Percentiles rank a stretch among this genome's conserved stretches.
Evolutionary conservation across 768 basidiomycete genomes (phyloP).

Genomic region (Amanita polypyramis): DNA sequence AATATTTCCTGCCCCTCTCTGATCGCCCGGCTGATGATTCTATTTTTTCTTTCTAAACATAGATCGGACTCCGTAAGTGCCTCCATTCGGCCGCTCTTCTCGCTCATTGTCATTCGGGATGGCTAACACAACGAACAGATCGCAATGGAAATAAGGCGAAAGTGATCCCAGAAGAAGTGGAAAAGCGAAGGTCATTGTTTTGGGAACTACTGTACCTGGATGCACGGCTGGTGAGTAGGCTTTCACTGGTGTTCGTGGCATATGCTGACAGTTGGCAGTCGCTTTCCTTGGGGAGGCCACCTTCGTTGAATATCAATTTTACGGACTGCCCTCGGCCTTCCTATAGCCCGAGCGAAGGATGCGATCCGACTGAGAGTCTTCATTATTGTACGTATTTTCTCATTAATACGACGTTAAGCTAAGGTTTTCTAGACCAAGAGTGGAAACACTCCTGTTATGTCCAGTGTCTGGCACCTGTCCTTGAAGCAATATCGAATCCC

Average conservation of each 20-base stretch:
- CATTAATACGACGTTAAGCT: background rate
- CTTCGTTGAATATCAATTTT: conserved; percentile 50
- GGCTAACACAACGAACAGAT: conserved; percentile 27
- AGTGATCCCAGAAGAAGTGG: conserved; percentile 60
- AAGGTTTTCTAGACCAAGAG: conserved; percentile 39
- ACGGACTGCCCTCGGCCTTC: conserved; percentile 46
- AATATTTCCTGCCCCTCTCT: background rate
- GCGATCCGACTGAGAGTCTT: conserved; percentile 25
- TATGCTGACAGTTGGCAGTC: conserved; percentile 29
- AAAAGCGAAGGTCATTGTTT: conserved; percentile 56
- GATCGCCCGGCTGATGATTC: conserved; percentile 1
- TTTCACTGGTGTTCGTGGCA: conserved; percentile 12
- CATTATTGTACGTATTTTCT: conserved; percentile 29
- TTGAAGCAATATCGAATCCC: conserved; percentile 47
- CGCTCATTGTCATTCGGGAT: conserved; percentile 3
- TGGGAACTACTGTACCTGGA: conserved; percentile 66
- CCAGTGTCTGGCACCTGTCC: conserved; percentile 49
- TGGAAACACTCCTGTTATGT: conserved; percentile 62
- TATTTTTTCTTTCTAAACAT: conserved; percentile 8
- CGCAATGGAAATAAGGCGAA: conserved; percentile 56
- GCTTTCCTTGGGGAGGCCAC: conserved; percentile 57
- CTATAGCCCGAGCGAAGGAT: conserved; percentile 29
- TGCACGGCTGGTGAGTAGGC: conserved; percentile 39
- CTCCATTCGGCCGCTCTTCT: background rate
- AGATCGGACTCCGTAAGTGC: conserved; percentile 52